Evolutionary conservation across 441 rosid genomes (phyloP).

Genomic region (Francoa sonchifolia): DNA sequence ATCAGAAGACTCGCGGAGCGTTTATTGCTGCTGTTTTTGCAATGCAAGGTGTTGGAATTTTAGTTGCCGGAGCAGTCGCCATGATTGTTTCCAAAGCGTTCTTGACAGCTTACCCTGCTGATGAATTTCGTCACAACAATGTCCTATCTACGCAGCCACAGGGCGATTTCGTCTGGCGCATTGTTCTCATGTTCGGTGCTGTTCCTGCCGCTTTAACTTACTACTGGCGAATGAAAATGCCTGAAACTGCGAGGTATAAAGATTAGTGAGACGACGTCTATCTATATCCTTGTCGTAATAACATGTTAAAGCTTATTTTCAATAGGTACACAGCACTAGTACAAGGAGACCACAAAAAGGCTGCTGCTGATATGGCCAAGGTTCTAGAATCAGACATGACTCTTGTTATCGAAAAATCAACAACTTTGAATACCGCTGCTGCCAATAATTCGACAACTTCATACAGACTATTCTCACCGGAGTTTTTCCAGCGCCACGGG

Average conservation of each 20-base stretch:
- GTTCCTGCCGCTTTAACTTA: slow-evolving; percentile 39
- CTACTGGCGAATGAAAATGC: slow-evolving; percentile 57
- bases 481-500: slow-evolving; percentile 30
- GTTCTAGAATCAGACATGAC: slow-evolving; percentile 26
- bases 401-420: not conserved
- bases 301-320: no score
- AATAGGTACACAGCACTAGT: slow-evolving; percentile 53
- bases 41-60: slow-evolving; percentile 51
- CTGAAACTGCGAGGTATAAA: slow-evolving; percentile 50
- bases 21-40: slow-evolving; percentile 54
- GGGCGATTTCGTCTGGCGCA: slow-evolving; percentile 36
- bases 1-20: slow-evolving; percentile 43
- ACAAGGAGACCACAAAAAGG: slow-evolving; percentile 36
- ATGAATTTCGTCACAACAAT: slow-evolving; percentile 6
- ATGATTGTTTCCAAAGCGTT: slow-evolving; percentile 31
- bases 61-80: slow-evolving; percentile 34
- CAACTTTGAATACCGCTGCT: not conserved
- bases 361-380: slow-evolving; percentile 43
- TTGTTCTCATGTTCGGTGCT: slow-evolving; percentile 45
- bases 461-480: slow-evolving; percentile 22
- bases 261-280: no score
- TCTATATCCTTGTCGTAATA: no score
- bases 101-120: slow-evolving; percentile 18
- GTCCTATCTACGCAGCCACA: slow-evolving; percentile 31
- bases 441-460: slow-evolving; percentile 5